phyloP scores from a whole-genome alignment of 495 filamentous ascomycete genomes.

The Podospora australis region DNA sequence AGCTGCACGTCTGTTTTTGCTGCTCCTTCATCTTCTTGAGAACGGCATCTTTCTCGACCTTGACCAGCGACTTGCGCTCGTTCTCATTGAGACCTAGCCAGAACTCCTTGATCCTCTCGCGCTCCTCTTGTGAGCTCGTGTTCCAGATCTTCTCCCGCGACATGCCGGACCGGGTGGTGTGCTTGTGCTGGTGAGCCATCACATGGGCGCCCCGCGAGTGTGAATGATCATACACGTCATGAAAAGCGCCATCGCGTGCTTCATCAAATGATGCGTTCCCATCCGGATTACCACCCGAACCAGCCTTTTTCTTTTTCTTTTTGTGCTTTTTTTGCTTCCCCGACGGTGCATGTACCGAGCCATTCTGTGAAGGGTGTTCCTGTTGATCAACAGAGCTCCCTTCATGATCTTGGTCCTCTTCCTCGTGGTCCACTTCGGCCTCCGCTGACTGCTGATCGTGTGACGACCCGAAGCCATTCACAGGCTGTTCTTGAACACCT shows the following conservation, averaged over 20 bases:
- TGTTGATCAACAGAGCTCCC: slow-evolving; percentile 3
- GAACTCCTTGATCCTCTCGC: slow-evolving; percentile 95
- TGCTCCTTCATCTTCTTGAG: slow-evolving; percentile 99
- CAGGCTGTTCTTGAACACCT: slow-evolving; percentile 18
- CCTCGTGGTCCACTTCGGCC: slow-evolving; percentile 25
- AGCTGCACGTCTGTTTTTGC: slow-evolving; percentile 98
- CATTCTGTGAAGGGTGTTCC: slow-evolving; percentile 7
- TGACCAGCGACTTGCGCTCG: slow-evolving; percentile 87
- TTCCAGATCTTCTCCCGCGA: slow-evolving; percentile 93
- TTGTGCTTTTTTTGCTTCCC: slow-evolving; percentile 65
- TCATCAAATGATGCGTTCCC: slow-evolving; percentile 5
- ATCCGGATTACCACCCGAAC: slow-evolving; percentile 7
- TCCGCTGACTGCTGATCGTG: slow-evolving; percentile 24
- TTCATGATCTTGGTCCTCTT: slow-evolving; percentile 12
- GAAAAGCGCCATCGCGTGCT: too few species aligned
- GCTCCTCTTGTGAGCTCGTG: slow-evolving; percentile 84
- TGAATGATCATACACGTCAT: too few species aligned
- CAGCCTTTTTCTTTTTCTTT: slow-evolving; percentile 31
- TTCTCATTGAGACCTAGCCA: slow-evolving; percentile 96
- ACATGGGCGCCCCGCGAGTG: slow-evolving; percentile 13
- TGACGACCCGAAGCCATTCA: slow-evolving; percentile 32
- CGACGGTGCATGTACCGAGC: slow-evolving; percentile 13
- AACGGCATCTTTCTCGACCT: slow-evolving; percentile 97
- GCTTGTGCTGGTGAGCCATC: slow-evolving; percentile 12
- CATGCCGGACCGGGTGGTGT: slow-evolving; percentile 36